phyloP scores from a whole-genome alignment of 2,329 filamentous ascomycete species.

The Pseudogymnoascus destructans region DNA sequence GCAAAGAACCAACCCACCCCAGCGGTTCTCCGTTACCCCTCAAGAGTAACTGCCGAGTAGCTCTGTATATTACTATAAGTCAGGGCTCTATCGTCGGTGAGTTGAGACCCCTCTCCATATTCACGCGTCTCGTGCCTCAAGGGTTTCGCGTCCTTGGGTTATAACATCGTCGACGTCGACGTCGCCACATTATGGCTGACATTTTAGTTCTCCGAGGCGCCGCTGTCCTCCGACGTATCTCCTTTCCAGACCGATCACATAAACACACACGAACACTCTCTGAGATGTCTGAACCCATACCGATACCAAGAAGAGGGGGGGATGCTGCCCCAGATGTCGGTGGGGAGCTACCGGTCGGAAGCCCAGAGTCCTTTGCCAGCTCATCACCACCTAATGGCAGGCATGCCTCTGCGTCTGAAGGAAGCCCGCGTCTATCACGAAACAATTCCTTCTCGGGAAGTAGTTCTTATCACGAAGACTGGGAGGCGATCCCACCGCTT shows the following conservation, averaged over 20 bases:
- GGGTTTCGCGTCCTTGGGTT: background rate
- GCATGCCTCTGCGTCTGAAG: constrained; percentile 33
- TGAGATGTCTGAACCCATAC: constrained; percentile 34
- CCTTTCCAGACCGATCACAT: constrained; percentile 30
- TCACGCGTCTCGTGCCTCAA: background rate
- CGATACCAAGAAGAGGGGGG: constrained; percentile 25
- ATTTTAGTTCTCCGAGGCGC: constrained; percentile 30
- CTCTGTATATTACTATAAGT: constrained; percentile 6
- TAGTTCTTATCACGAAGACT: constrained; percentile 78
- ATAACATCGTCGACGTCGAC: constrained; percentile 8
- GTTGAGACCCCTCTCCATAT: background rate
- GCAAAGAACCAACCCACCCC: background rate
- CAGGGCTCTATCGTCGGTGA: background rate
- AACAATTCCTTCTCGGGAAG: constrained; percentile 72
- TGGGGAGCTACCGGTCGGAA: background rate
- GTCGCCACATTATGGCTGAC: constrained; percentile 32
- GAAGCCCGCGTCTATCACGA: constrained; percentile 52
- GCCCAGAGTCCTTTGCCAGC: constrained; percentile 30
- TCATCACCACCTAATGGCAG: constrained; percentile 34
- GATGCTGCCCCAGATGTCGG: background rate
- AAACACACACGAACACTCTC: constrained; percentile 28
- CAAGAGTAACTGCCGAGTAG: constrained; percentile 1
- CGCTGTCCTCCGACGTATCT: constrained; percentile 30
- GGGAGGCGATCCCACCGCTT: constrained; percentile 73
- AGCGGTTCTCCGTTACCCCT: background rate